Evolutionary conservation across 495 filamentous ascomycete species (phyloP).

Genomic region (Xanthoparmelia taractica): DNA sequence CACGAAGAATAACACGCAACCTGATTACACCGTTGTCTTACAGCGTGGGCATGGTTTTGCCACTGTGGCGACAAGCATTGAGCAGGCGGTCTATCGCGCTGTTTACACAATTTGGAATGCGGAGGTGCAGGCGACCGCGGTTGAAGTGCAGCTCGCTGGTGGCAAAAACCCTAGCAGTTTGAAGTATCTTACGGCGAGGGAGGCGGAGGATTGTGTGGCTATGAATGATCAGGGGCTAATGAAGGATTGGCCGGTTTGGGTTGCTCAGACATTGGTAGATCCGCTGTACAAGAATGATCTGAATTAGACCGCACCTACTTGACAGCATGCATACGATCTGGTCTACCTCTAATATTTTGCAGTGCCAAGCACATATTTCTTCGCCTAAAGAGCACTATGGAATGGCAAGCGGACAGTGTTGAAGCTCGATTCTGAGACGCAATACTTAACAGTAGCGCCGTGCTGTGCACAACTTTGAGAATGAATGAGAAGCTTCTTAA

Average conservation of each 20-base stretch:
- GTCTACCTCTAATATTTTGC: too few species aligned
- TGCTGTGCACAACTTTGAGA: too few species aligned
- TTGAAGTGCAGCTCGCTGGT: neutral
- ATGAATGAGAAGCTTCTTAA: too few species aligned
- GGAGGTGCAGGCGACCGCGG: neutral
- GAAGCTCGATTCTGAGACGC: too few species aligned
- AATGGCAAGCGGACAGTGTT: too few species aligned
- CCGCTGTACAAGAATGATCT: constrained; percentile 1
- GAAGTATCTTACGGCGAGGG: neutral
- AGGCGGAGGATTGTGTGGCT: neutral
- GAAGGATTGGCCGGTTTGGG: neutral
- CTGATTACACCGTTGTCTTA: constrained; percentile 34
- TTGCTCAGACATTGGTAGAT: neutral
- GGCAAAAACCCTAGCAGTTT: neutral
- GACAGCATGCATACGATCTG: too few species aligned
- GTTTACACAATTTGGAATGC: constrained; percentile 35
- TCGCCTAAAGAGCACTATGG: too few species aligned
- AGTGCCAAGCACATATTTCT: too few species aligned
- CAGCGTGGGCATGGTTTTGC: constrained; percentile 47
- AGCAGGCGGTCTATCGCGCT: constrained; percentile 37
- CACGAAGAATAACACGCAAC: constrained; percentile 1
- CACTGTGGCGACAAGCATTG: constrained; percentile 33
- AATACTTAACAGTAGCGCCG: too few species aligned
- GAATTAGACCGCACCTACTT: too few species aligned
- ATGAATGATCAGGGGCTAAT: neutral